Evolutionary conservation across 2,329 filamentous ascomycete species (phyloP), one percentile per base, ranked within the genome.

Genomic region (Dendryphion nanum): DNA sequence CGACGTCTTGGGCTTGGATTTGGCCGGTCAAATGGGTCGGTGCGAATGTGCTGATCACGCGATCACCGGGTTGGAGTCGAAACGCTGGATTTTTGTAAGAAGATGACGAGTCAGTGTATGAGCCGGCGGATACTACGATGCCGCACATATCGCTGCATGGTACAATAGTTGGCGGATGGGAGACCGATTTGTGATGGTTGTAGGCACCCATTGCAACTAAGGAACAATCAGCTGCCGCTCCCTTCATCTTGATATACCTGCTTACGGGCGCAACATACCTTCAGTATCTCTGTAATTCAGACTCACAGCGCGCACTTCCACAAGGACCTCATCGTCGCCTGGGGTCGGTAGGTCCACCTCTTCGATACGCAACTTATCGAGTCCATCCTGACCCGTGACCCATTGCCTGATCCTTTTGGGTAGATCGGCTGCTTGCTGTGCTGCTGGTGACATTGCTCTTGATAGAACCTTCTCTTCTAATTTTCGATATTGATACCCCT

Each of bases 101-200:
- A 29, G 59, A 49, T 3, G 63, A 66, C 5, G 67, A 62, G 28
- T 53, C 41, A 2, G 65, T 68, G 14, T 70, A 57, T 16, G 55
- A 55, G 21, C 77, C 76, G 19, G 76, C 51, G 12, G 71, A 60
- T 2, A 77, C 66, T 31, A 87, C 69, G 6, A 72, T 71, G 30
- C 83, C 84, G 63, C 81, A 84, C 73, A 84, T 85, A 62, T 88
- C 84, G 16, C 81, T 84, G 61, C 79, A 83, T 2, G 82, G 82
- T 1, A 86, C 78, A 10, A 86, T 49, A 3, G 57, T 49, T 51
- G 38, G 70, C 42, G 37, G 63, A 37, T 36, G 60, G 45, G 41
- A 66, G 31, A 79, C 65, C 4, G 73, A 71, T 49, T 75, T 73
- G 67, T 86, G 81, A 62, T 86, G 81, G 55, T 72, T 79, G 67